Percentiles rank a stretch among this genome's conserved stretches.
Conservation (phyloP, 495 filamentous ascomycete species). For the Xylaria curta region DNA sequence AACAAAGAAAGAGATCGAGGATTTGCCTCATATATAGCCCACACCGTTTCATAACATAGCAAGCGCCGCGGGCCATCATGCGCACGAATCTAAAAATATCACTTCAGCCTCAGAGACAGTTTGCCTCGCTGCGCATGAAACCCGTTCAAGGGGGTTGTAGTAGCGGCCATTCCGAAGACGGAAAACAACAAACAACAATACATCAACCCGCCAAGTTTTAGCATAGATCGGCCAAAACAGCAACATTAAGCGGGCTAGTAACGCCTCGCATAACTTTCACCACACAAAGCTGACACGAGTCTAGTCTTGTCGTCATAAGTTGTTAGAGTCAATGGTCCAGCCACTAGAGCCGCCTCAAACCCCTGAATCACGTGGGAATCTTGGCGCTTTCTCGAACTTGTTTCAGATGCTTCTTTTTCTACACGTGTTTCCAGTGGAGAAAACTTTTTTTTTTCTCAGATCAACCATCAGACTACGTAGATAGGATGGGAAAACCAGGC, state of each 20-base stretch:
- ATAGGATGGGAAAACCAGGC: neutral
- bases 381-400: conserved; percentile 22
- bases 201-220: neutral
- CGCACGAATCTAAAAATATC: neutral
- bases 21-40: neutral
- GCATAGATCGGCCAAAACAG: neutral
- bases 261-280: neutral
- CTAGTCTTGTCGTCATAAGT: neutral
- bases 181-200: neutral
- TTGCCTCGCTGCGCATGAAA: neutral
- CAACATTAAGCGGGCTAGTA: neutral
- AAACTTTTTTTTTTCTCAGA: neutral
- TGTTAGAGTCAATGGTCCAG: neutral
- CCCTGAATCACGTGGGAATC: conserved; percentile 1
- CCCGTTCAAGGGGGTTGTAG: neutral
- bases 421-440: conserved; percentile 7
- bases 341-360: neutral
- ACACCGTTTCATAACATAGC: neutral
- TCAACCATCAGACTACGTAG: neutral
- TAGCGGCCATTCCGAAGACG: neutral
- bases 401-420: conserved; percentile 21
- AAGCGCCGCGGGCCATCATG: neutral
- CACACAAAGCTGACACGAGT: neutral
- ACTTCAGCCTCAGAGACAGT: neutral
- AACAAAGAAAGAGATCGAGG: neutral